Conservation (phyloP, 2,329 filamentous ascomycete genomes). For the Hypoxylon sp. region DNA sequence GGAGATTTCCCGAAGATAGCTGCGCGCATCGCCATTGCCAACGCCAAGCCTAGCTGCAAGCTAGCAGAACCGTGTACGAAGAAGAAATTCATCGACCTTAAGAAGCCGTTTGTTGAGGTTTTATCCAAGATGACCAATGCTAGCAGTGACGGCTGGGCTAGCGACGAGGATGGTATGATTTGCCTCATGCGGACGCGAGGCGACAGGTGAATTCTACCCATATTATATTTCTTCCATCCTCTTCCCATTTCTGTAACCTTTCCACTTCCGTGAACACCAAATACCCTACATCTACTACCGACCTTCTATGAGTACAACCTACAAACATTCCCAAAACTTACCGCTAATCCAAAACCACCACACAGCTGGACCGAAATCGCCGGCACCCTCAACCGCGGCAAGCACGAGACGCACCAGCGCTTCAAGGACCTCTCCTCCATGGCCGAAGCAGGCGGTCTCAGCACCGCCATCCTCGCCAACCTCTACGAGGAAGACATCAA, state of each 20-base stretch:
- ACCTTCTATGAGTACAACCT: not conserved
- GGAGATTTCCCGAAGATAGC: not conserved
- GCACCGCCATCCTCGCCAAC: not conserved
- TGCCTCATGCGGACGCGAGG: slow-evolving; percentile 35
- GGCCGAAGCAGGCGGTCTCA: not conserved
- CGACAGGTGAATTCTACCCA: slow-evolving; percentile 36
- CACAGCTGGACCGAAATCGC: slow-evolving; percentile 47
- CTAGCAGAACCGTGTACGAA: not conserved
- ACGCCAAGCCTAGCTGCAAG: not conserved
- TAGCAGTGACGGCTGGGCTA: slow-evolving; percentile 40
- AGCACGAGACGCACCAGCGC: slow-evolving; percentile 33
- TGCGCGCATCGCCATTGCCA: not conserved
- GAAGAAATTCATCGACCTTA: not conserved
- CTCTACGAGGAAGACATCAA: not conserved
- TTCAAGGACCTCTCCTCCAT: slow-evolving; percentile 12
- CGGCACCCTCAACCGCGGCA: slow-evolving; percentile 27
- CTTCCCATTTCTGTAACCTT: not conserved
- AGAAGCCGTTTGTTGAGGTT: not conserved
- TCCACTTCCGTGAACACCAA: not conserved
- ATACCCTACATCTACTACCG: not conserved
- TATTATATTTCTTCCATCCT: not conserved
- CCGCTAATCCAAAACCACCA: slow-evolving; percentile 11
- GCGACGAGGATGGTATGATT: slow-evolving; percentile 44
- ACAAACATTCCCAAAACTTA: not conserved
- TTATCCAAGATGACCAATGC: slow-evolving; percentile 18